Conservation (phyloP, 345 rosid species). For the Lepidium africanum region DNA sequence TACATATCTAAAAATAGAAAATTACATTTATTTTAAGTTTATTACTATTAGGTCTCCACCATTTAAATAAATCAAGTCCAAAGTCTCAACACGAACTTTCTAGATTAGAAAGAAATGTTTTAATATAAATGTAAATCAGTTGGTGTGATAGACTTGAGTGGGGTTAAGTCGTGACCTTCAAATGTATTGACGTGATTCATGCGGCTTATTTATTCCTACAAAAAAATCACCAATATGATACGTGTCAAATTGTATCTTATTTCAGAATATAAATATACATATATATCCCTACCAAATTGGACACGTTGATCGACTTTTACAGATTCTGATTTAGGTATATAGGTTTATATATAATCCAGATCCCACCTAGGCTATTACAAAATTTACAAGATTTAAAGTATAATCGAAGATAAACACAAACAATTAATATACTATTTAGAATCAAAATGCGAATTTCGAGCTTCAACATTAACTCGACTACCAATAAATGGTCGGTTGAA, state of each 20-base stretch:
- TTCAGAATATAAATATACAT: not conserved
- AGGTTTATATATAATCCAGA: not conserved
- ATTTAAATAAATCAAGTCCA: no score
- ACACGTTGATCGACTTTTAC: slow-evolving; percentile 3
- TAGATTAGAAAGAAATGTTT: no score
- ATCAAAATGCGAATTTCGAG: not conserved
- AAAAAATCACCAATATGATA: not conserved
- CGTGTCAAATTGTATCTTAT: slow-evolving; percentile 1
- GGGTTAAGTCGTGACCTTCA: not conserved
- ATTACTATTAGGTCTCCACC: no score
- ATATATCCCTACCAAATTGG: not conserved
- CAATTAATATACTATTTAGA: not conserved
- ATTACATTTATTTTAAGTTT: no score
- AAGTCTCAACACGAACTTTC: not conserved
- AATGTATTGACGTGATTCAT: not conserved
- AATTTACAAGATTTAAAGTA: slow-evolving; percentile 3
- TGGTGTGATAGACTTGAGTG: not conserved
- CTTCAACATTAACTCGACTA: not conserved
- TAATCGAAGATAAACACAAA: not conserved
- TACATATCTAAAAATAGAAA: no score
- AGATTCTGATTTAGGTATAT: not conserved
- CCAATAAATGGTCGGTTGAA: slow-evolving; percentile 3
- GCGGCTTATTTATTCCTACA: not conserved
- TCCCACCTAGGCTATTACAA: slow-evolving; percentile 10
- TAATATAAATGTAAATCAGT: not conserved